A percentile compares a stretch with the other conserved stretches of the same genome.
phyloP scores from a whole-genome alignment of 768 basidiomycete genomes.

The Xerocomus brunneocitrinus region DNA sequence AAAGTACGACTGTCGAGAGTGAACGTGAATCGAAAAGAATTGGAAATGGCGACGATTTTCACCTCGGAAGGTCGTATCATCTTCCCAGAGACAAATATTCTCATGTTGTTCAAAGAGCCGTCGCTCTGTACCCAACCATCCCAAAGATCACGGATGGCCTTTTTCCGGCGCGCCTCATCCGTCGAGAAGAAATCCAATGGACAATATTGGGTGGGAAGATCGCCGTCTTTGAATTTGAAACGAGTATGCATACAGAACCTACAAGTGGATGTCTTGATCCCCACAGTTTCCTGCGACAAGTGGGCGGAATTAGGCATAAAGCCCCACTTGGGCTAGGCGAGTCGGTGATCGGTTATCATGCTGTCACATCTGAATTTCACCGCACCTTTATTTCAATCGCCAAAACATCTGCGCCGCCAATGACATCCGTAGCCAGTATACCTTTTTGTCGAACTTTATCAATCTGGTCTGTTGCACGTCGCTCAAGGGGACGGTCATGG shows the following conservation, averaged over 20 bases:
- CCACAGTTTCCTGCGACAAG: slow-evolving; percentile 54
- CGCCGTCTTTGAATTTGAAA: slow-evolving; percentile 37
- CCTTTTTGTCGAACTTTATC: slow-evolving; percentile 53
- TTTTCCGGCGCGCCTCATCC: slow-evolving; percentile 52
- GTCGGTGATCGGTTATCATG: not conserved
- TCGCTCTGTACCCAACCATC: slow-evolving; percentile 61
- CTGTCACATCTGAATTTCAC: not conserved
- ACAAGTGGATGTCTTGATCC: slow-evolving; percentile 68
- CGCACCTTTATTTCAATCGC: slow-evolving; percentile 90
- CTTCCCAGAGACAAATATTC: slow-evolving; percentile 68
- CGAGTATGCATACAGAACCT: slow-evolving; percentile 88
- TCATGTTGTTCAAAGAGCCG: slow-evolving; percentile 76
- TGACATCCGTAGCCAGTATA: slow-evolving; percentile 76
- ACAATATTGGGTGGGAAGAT: slow-evolving; percentile 55
- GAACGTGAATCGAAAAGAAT: slow-evolving; percentile 3
- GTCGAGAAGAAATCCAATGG: slow-evolving; percentile 88
- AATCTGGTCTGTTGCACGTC: slow-evolving; percentile 54
- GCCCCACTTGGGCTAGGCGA: slow-evolving; percentile 89
- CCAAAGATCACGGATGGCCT: slow-evolving; percentile 70
- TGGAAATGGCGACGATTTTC: slow-evolving; percentile 17
- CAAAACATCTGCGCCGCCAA: slow-evolving; percentile 53
- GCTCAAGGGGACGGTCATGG: slow-evolving; percentile 47
- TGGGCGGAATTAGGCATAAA: slow-evolving; percentile 68
- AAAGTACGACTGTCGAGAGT: slow-evolving; percentile 3
- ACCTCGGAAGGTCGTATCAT: slow-evolving; percentile 57